Percentiles rank a stretch among this genome's conserved stretches.
Conservation (phyloP, 371 early-diverging fungal genomes). For the Syncephalastrum sp. region DNA sequence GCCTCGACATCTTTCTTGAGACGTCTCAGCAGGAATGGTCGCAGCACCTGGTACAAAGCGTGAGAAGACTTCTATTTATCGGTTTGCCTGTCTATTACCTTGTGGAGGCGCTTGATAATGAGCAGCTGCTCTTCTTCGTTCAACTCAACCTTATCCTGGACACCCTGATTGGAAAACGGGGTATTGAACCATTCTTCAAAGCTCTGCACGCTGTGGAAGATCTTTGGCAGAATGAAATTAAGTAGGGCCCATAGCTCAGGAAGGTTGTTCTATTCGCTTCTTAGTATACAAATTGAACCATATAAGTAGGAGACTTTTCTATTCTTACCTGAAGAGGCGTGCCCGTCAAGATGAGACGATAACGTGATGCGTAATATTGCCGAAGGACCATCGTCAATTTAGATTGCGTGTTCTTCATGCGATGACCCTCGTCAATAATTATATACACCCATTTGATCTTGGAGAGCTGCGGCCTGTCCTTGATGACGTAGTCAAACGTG, state of each 20-base stretch:
- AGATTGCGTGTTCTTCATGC: constrained; percentile 95
- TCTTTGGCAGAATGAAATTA: constrained; percentile 95
- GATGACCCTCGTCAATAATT: constrained; percentile 99
- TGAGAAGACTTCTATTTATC: background rate
- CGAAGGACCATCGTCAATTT: constrained; percentile 86
- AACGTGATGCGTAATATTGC: constrained; percentile 81
- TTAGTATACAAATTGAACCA: background rate
- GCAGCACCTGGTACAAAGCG: constrained; percentile 61
- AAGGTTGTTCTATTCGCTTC: constrained; percentile 85
- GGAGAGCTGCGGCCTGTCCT: constrained; percentile 79
- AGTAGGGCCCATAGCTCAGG: constrained; percentile 98
- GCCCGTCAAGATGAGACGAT: constrained; percentile 98
- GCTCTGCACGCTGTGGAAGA: constrained; percentile 92
- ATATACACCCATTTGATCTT: constrained; percentile 93
- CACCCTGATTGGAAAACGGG: constrained; percentile 86
- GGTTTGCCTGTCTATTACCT: constrained; percentile 33
- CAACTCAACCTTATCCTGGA: constrained; percentile 84
- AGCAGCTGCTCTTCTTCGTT: constrained; percentile 97
- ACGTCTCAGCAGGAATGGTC: constrained; percentile 96
- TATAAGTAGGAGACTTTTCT: background rate
- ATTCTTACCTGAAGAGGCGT: constrained; percentile 91
- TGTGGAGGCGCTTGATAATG: constrained; percentile 95
- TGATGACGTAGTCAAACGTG: constrained; percentile 97
- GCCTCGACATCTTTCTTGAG: constrained; percentile 99
- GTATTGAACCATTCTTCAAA: constrained; percentile 99